phyloP scores from a whole-genome alignment of 2,329 filamentous ascomycete genomes.

The Colletotrichum scovillei region DNA sequence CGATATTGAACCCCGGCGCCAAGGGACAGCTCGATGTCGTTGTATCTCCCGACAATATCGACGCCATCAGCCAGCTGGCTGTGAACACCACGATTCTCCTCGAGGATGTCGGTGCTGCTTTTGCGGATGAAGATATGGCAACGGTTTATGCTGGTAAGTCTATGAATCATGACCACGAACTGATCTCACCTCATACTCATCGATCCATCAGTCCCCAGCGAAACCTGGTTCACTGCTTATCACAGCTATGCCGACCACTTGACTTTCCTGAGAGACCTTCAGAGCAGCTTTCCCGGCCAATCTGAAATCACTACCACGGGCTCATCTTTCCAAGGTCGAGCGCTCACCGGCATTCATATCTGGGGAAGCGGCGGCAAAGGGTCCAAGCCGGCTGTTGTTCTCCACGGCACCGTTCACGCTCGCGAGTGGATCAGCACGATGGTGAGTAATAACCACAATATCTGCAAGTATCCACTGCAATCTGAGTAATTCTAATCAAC shows the following conservation, averaged over 20 bases:
- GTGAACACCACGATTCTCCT: constrained; percentile 45
- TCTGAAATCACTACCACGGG: constrained; percentile 62
- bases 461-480: no score
- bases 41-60: constrained; percentile 43
- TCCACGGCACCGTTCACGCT: constrained; percentile 64
- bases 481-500: background rate
- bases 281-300: constrained; percentile 52
- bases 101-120: constrained; percentile 44
- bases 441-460: constrained; percentile 49
- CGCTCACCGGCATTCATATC: constrained; percentile 72
- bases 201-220: constrained; percentile 14
- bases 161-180: background rate
- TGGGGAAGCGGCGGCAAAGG: constrained; percentile 59
- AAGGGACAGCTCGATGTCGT: constrained; percentile 44
- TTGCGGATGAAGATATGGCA: constrained; percentile 41
- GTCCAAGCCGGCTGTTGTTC: constrained; percentile 61
- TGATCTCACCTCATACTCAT: background rate
- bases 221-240: constrained; percentile 64
- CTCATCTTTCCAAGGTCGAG: constrained; percentile 56
- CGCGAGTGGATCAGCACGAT: constrained; percentile 66
- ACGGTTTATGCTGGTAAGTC: constrained; percentile 28
- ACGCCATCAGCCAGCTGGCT: constrained; percentile 42
- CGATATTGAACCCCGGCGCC: constrained; percentile 14
- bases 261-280: constrained; percentile 58
- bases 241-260: constrained; percentile 63